Conservation (phyloP, 352 stramenopile genomes). For the Pythium apleroticum region DNA sequence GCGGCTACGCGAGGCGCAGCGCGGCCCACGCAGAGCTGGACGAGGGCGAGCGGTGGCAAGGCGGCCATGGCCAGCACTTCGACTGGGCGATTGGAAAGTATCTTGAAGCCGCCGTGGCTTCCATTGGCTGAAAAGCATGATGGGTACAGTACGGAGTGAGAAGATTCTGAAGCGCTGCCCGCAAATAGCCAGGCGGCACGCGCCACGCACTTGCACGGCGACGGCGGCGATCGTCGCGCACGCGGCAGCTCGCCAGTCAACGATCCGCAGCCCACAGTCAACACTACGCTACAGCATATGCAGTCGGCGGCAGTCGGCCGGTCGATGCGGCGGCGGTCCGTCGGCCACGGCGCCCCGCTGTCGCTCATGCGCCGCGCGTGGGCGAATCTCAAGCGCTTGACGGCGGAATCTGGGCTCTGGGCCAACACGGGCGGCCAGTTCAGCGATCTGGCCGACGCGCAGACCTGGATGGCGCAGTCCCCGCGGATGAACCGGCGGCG, state of each 20-base stretch:
- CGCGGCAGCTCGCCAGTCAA: background rate
- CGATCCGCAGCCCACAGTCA: background rate
- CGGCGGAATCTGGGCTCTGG: conserved; percentile 17
- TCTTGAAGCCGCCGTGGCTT: no score
- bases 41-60: no score
- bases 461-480: conserved; percentile 9
- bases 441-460: conserved; percentile 8
- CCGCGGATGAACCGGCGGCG: background rate
- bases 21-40: no score
- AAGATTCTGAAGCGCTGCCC: background rate
- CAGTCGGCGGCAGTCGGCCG: background rate
- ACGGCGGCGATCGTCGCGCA: background rate
- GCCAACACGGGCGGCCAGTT: conserved; percentile 11
- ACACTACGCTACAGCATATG: background rate
- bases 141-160: background rate
- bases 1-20: no score
- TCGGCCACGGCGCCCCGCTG: background rate
- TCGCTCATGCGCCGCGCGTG: background rate
- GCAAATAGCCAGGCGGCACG: background rate
- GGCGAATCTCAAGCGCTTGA: conserved; percentile 6
- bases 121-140: background rate
- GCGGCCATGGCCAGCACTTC: no score
- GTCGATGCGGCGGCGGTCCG: background rate
- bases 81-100: no score
- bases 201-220: background rate